These are phyloP conservation scores for Termitomyces sp. DNA, from an alignment of 768 basidiomycete species.

Conservation along the genomic window DNA sequence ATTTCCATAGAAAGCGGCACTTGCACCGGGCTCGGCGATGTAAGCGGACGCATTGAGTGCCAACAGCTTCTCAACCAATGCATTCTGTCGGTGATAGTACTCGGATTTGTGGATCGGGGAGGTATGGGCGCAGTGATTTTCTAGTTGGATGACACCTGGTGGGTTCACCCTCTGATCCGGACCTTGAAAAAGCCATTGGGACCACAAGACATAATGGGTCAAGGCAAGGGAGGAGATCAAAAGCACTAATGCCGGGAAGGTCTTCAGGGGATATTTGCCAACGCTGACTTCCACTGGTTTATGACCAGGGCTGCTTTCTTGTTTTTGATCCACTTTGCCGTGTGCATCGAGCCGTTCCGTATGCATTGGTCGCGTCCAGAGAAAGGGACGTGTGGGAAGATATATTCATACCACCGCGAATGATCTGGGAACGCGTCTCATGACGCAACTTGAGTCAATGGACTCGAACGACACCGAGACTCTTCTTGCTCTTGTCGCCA, in stretches of 20 bases:
- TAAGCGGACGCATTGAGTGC: slow-evolving; percentile 57
- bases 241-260: neutral
- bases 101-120: slow-evolving; percentile 42
- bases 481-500: slow-evolving; percentile 61
- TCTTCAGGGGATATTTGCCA: neutral
- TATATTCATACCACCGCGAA: too few species aligned
- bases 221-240: neutral
- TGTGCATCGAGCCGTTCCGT: neutral
- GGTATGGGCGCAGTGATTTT: slow-evolving; percentile 39
- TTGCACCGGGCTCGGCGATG: slow-evolving; percentile 75
- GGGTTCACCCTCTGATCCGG: neutral
- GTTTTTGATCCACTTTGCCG: neutral
- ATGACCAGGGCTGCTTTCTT: neutral
- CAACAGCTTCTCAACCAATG: slow-evolving; percentile 44
- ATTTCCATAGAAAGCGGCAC: slow-evolving; percentile 67
- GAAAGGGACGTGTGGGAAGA: neutral
- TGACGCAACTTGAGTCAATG: slow-evolving; percentile 3
- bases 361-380: neutral
- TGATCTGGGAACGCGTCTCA: neutral
- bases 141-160: neutral
- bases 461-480: slow-evolving; percentile 52
- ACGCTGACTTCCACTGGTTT: neutral
- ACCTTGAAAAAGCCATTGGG: neutral
- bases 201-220: neutral
- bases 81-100: slow-evolving; percentile 46